Evolutionary conservation across 345 rosid species (phyloP).

Genomic region (Sonneratia caseolaris): DNA sequence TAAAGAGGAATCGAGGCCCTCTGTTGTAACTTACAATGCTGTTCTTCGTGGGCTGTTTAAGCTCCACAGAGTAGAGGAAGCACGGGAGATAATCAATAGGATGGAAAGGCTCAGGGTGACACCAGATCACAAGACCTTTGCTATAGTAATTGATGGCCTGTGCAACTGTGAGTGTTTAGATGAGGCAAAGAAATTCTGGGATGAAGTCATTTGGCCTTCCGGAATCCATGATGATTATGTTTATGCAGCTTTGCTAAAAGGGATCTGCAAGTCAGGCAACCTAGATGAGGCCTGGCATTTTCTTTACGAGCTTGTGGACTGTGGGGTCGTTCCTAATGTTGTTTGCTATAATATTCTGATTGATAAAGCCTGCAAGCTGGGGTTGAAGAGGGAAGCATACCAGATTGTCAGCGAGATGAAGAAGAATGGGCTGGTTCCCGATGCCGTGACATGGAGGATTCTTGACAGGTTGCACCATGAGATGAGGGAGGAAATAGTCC

Average conservation of each 20-base stretch:
- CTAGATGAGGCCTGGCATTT: constrained; percentile 66
- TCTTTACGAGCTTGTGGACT: constrained; percentile 62
- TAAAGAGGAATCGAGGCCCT: constrained; percentile 36
- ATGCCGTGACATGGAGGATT: constrained; percentile 84
- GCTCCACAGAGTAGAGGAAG: constrained; percentile 36
- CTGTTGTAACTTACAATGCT: constrained; percentile 66
- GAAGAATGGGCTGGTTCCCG: constrained; percentile 57
- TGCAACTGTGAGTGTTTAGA: constrained; percentile 38
- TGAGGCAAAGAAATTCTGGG: constrained; percentile 67
- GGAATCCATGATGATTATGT: constrained; percentile 57
- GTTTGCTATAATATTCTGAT: constrained; percentile 67
- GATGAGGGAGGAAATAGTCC: constrained; percentile 3
- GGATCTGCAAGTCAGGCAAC: constrained; percentile 45
- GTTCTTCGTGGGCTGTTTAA: constrained; percentile 54
- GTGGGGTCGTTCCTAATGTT: constrained; percentile 54
- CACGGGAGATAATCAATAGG: constrained; percentile 37
- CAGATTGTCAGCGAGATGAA: constrained; percentile 64
- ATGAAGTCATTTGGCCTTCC: constrained; percentile 73
- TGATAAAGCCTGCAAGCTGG: constrained; percentile 53
- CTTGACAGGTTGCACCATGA: constrained; percentile 54
- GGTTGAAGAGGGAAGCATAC: constrained; percentile 73
- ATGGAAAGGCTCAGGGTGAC: constrained; percentile 41
- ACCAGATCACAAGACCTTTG: constrained; percentile 40
- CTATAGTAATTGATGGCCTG: constrained; percentile 51
- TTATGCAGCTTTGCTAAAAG: constrained; percentile 73